Evolutionary conservation across 495 filamentous ascomycete species (phyloP).

Genomic region (Alectoria sarmentosa): DNA sequence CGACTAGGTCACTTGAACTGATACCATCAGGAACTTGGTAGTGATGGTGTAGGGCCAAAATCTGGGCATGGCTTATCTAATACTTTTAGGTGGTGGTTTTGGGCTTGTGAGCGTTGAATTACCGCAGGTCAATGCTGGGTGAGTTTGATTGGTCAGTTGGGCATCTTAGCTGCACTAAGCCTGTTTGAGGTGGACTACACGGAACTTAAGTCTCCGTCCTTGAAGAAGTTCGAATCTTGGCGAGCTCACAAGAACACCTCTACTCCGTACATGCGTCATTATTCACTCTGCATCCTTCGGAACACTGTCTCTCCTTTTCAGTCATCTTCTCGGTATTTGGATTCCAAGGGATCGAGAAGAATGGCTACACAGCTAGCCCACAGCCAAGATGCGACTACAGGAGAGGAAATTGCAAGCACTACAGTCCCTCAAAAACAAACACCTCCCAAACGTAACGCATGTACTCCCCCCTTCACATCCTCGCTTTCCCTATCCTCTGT

Average conservation of each 20-base stretch:
- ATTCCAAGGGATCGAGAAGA: background rate
- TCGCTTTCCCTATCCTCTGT: conserved; percentile 6
- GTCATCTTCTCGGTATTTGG: background rate
- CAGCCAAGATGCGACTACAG: conserved; percentile 31
- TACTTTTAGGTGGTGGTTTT: too few relatives aligned
- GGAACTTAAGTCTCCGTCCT: background rate
- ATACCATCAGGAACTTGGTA: too few relatives aligned
- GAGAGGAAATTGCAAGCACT: conserved; percentile 33
- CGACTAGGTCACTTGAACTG: too few relatives aligned
- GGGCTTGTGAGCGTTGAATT: conserved; percentile 1
- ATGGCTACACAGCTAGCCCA: conserved; percentile 9
- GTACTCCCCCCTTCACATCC: conserved; percentile 27
- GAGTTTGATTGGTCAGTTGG: background rate
- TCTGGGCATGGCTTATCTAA: too few relatives aligned
- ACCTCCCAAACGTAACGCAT: conserved; percentile 31
- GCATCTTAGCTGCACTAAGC: background rate
- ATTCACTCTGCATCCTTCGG: background rate
- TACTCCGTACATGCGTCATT: background rate
- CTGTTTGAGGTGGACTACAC: background rate
- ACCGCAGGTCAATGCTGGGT: background rate
- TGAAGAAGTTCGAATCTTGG: background rate
- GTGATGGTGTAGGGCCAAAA: too few relatives aligned
- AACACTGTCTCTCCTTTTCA: background rate
- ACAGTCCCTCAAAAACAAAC: conserved; percentile 15
- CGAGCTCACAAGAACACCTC: too few relatives aligned